phyloP scores from a whole-genome alignment of 345 rosid species.

The Eutrema yunnanense region DNA sequence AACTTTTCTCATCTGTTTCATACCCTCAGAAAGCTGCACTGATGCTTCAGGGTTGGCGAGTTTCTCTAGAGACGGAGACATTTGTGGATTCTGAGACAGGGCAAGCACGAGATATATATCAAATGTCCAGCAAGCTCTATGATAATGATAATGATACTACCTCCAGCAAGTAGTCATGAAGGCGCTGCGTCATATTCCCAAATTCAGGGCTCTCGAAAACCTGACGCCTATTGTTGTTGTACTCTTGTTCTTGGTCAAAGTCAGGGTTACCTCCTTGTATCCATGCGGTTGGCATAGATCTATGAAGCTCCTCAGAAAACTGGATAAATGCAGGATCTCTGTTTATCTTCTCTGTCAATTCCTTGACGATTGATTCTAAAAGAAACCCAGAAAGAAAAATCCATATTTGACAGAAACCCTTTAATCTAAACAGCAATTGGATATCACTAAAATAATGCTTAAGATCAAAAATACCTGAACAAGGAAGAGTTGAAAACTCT shows the following conservation, averaged over 20 bases:
- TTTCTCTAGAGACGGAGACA: conserved; percentile 12
- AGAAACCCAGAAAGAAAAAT: background rate
- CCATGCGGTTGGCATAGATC: background rate
- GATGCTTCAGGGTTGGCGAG: conserved; percentile 43
- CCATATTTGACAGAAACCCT: no score
- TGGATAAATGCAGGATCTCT: background rate
- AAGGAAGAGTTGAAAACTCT: background rate
- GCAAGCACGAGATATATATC: no score
- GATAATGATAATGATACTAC: background rate
- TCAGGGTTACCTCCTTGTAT: background rate
- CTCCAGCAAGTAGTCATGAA: background rate
- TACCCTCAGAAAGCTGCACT: conserved; percentile 61
- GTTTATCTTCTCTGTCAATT: background rate
- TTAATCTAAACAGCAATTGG: no score
- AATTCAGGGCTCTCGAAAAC: background rate
- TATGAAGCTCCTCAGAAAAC: background rate
- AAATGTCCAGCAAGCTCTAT: no score
- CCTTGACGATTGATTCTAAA: background rate
- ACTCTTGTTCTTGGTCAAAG: background rate
- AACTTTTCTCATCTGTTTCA: conserved; percentile 62
- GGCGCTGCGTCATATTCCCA: background rate
- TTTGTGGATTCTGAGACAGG: background rate
- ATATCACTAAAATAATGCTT: background rate
- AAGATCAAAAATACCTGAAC: background rate
- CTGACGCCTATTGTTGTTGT: background rate